Percentiles rank a stretch among this genome's conserved stretches.
phyloP scores from a whole-genome alignment of 2,329 filamentous ascomycete genomes.

The Colletotrichum lentis region DNA sequence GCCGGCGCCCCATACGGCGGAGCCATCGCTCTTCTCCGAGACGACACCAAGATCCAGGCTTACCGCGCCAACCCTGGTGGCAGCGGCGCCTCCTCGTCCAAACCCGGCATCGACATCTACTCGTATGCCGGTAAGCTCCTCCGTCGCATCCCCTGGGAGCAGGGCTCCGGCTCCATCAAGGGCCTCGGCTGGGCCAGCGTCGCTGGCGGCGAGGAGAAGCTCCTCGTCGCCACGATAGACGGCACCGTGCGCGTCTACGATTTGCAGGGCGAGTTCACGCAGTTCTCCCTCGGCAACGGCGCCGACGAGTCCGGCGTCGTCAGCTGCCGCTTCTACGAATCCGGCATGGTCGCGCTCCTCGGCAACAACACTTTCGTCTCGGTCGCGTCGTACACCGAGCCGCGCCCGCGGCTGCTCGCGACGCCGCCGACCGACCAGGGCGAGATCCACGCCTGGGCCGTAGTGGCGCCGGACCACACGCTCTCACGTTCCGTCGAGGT shows the following conservation, averaged over 20 bases:
- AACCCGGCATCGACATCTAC: conserved; percentile 92
- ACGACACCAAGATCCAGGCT: conserved; percentile 83
- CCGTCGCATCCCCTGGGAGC: conserved; percentile 87
- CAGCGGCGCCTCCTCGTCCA: conserved; percentile 57
- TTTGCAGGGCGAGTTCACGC: conserved; percentile 92
- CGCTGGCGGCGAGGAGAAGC: conserved; percentile 72
- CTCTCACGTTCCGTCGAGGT: conserved; percentile 94
- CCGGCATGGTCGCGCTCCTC: conserved; percentile 91
- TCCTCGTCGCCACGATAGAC: conserved; percentile 87
- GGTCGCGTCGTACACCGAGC: conserved; percentile 90
- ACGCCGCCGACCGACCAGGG: conserved; percentile 79
- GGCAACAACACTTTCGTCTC: conserved; percentile 86
- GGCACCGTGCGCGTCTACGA: conserved; percentile 92
- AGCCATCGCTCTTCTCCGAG: conserved; percentile 85
- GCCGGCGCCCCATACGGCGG: conserved; percentile 92
- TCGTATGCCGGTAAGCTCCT: conserved; percentile 91
- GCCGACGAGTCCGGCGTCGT: conserved; percentile 88
- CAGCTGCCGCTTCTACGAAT: conserved; percentile 88
- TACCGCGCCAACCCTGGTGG: conserved; percentile 72
- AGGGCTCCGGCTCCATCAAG: conserved; percentile 78
- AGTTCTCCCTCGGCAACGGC: conserved; percentile 89
- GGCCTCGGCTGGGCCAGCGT: conserved; percentile 91
- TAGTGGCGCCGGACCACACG: conserved; percentile 87
- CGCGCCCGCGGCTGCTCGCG: conserved; percentile 83
- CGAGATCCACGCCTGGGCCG: conserved; percentile 84